Evolutionary conservation across 2,329 filamentous ascomycete species (phyloP).

Genomic region (Colletotrichum lentis): DNA sequence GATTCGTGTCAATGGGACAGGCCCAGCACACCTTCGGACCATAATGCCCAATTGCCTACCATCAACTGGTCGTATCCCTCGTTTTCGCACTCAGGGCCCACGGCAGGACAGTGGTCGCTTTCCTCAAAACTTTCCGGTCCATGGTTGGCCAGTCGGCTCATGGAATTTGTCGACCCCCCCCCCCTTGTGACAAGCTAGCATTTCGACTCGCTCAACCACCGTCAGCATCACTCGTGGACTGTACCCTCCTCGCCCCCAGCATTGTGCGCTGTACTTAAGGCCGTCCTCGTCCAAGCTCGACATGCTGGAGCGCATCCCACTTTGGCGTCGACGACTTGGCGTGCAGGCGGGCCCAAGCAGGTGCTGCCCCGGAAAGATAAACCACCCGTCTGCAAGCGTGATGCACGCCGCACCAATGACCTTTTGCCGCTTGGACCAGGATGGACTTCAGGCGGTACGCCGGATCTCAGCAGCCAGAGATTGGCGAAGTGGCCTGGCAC

Average conservation of each 20-base stretch:
- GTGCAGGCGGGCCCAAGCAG: slow-evolving; percentile 27
- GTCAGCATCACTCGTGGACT: not conserved
- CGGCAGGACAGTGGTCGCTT: not conserved
- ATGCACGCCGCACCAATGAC: slow-evolving; percentile 23
- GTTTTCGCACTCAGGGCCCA: not conserved
- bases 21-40: slow-evolving; percentile 1
- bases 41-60: not conserved
- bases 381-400: slow-evolving; percentile 16
- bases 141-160: not conserved
- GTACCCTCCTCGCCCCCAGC: slow-evolving; percentile 4
- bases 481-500: slow-evolving; percentile 29
- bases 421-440: slow-evolving; percentile 2
- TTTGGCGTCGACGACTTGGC: slow-evolving; percentile 31
- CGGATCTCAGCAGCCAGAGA: slow-evolving; percentile 35
- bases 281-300: slow-evolving; percentile 15
- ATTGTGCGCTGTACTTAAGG: slow-evolving; percentile 1
- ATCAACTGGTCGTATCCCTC: not conserved
- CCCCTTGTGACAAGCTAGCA: slow-evolving; percentile 1
- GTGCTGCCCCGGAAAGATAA: slow-evolving; percentile 31
- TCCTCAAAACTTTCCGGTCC: not conserved
- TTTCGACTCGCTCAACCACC: not conserved
- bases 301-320: slow-evolving; percentile 5
- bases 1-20: slow-evolving; percentile 18
- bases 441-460: not conserved
- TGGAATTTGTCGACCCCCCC: not conserved